Base-by-base conservation (phyloP, 2,329 filamentous ascomycete species). In the Coniochaeta pulveracea region DNA sequence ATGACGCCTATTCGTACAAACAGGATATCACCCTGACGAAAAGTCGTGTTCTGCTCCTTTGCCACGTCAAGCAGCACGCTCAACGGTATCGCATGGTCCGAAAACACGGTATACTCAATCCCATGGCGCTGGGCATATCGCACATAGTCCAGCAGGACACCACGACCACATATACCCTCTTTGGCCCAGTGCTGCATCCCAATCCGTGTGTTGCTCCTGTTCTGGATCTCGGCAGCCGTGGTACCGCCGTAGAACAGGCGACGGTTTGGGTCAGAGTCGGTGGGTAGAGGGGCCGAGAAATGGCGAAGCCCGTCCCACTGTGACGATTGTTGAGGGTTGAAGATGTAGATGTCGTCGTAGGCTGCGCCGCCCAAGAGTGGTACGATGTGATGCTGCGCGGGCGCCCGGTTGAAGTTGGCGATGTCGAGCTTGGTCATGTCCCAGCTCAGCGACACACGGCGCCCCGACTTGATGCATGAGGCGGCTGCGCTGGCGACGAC, bases 371-470 rank as follows among this genome's bases (percentile, higher is more conserved):
- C 56, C 7, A 71, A 49, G 15, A 70, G 37, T 9, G 63, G 57
- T 1, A 68, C 54, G 35, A 73, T 64, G 35, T 59, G 58, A 41
- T 72, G 69, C 19, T 63, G 50, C 33, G 63, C 64, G 7, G 63
- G 60, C 21, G 63, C 60, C 2, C 71, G 59, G 26, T 62, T 61
- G 41, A 73, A 65, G 38, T 66, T 65, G 2, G 69, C 65, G 41
- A 65, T 60, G 37, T 74, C 66, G 3, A 73, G 51, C 43, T 74
- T 73, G 14, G 60, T 64, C 38, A 75, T 46, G 16, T 69, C 63
- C 70, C 70, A 75, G 17, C 61, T 61, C 24, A 76, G 55, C 8
- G 63, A 63, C 16, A 72, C 60, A 19, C 67, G 57, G 14, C 55
- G 54, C 10, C 71, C 71, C 1, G 61, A 64, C 24, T 54, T 57